Base-by-base conservation (phyloP, 2,329 filamentous ascomycete genomes). In the Hortaea sp. region DNA sequence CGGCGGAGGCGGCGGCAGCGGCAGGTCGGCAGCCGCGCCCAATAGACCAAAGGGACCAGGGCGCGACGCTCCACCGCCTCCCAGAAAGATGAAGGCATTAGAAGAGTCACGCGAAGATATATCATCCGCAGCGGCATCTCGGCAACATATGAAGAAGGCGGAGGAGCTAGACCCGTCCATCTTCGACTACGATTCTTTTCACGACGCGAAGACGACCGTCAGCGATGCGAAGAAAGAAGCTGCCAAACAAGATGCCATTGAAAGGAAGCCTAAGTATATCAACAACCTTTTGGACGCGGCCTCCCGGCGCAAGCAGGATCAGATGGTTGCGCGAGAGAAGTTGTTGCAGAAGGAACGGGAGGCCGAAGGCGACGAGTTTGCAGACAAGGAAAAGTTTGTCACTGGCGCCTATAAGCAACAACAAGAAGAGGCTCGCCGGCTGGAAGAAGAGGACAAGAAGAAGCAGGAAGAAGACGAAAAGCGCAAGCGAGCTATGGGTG, bases 171-270 rank as follows among this genome's bases (percentile, higher is more conserved):
- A 92, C 57, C 71, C 84, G 1, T 82, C 79, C 42, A 81, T 92
- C 55, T 92, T 89, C 70, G 86, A 92, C 67, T 94, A 92, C 68
- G 87, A 94, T 63, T 77, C 76, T 1, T 84, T 87, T 20, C 89
- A 88, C 67, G 85, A 90, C 56, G 84, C 82, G 1, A 72, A 90
- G 37, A 83, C 86, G 53, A 68, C 70, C 1, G 61, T 66, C 10
- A 59, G 62, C 3, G 77, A 79, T 11, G 74, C 80, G 49, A 76
- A 78, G 54, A 75, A 75, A 48, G 71, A 69, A 4, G 73, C 73
- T 5, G 69, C 71, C 41, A 70, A 71, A 39, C 70, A 71, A 45
- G 74, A 75, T 44, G 75, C 76, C 4, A 66, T 70, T 2, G 77
- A 82, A 57, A 73, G 79, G 37, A 80, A 79, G 55, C 83, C 86